These are phyloP conservation scores for Yamadazyma ubonensis DNA, from an alignment of 805 yeast species.

Conservation along the genomic window DNA sequence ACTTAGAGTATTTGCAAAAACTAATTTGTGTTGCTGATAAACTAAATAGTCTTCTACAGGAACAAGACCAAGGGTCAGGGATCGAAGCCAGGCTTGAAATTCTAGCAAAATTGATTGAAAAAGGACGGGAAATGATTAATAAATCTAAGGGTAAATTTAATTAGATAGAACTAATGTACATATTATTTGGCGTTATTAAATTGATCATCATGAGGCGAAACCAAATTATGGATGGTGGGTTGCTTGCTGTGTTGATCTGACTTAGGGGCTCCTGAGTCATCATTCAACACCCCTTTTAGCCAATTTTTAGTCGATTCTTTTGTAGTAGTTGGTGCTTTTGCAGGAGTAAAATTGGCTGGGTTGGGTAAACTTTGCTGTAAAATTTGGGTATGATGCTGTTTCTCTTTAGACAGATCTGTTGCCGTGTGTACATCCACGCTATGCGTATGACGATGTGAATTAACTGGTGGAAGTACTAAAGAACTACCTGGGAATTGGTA, in stretches of 20 bases:
- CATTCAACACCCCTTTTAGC: constrained; percentile 31
- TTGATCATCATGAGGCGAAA: constrained; percentile 25
- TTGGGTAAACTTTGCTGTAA: too few relatives aligned
- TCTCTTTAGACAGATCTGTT: too few relatives aligned
- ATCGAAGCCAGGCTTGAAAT: constrained; percentile 15
- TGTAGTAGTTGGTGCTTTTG: constrained; percentile 2
- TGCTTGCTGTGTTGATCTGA: constrained; percentile 19
- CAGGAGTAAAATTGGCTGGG: constrained; percentile 3
- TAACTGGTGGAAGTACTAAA: constrained; percentile 13
- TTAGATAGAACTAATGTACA: constrained; percentile 11
- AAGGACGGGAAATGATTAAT: too few relatives aligned
- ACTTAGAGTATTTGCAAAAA: constrained; percentile 9
- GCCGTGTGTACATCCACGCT: background rate
- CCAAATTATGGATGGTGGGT: constrained; percentile 31
- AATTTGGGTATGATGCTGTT: too few relatives aligned
- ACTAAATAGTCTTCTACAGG: constrained; percentile 11
- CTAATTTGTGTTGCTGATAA: constrained; percentile 13
- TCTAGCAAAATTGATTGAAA: constrained; percentile 13
- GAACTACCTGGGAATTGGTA: constrained; percentile 1
- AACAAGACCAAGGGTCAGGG: constrained; percentile 10
- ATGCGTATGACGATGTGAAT: background rate
- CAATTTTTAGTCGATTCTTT: constrained; percentile 20
- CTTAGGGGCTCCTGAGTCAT: constrained; percentile 13
- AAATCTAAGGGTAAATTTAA: too few relatives aligned
- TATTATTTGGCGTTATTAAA: constrained; percentile 9